Percentiles rank a stretch among this genome's conserved stretches.
These are phyloP conservation scores for Sedum album DNA, from an alignment of 164 flowering plant species.

Conservation along the genomic window DNA sequence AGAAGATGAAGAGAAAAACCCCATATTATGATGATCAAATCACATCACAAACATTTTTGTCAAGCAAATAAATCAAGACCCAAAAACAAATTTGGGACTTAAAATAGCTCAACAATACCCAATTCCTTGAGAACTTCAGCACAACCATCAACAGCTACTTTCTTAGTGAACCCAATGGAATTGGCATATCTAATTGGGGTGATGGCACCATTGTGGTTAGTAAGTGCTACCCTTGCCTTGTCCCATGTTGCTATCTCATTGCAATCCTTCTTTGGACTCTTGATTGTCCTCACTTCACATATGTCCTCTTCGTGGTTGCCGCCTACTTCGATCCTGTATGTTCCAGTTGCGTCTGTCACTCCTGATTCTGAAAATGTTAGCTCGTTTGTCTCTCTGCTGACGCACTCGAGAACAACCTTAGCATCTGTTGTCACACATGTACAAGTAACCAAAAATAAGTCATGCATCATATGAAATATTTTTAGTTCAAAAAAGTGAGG, in stretches of 20 bases:
- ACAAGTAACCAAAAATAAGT: neutral
- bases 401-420: slow-evolving; percentile 5
- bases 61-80: neutral
- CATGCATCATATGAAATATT: too few relatives aligned
- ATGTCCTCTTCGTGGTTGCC: slow-evolving; percentile 23
- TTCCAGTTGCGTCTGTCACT: slow-evolving; percentile 4
- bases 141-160: neutral
- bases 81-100: neutral
- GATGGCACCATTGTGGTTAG: slow-evolving; percentile 8
- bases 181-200: slow-evolving; percentile 6
- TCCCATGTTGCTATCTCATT: neutral
- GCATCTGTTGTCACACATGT: neutral
- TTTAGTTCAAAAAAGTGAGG: too few relatives aligned
- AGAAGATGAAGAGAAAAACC: slow-evolving; percentile 3
- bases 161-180: slow-evolving; percentile 6
- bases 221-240: neutral
- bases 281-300: neutral
- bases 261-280: slow-evolving; percentile 6
- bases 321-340: neutral
- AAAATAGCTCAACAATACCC: too few relatives aligned
- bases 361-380: slow-evolving; percentile 5
- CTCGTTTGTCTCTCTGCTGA: neutral
- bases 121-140: neutral
- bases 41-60: neutral
- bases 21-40: neutral